These are phyloP conservation scores for Cryptosporidium felis DNA, from an alignment of 169 alveolate species.

Conservation along the genomic window DNA sequence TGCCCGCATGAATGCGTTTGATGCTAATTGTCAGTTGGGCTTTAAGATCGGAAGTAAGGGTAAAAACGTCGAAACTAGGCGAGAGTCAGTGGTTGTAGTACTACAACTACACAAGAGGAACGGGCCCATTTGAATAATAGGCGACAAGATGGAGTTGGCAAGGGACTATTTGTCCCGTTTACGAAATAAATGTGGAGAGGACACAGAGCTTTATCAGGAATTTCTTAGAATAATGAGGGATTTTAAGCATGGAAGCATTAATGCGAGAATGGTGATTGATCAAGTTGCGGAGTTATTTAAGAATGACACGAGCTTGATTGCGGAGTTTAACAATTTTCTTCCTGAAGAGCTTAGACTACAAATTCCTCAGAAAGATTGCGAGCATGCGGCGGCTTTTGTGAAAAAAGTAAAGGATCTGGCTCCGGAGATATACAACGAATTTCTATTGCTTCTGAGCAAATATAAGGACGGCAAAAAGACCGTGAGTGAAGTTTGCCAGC, in stretches of 20 bases:
- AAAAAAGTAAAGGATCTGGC: conserved; percentile 49
- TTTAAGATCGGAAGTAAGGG: conserved; percentile 59
- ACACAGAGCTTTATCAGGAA: conserved; percentile 67
- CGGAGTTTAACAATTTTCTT: conserved; percentile 64
- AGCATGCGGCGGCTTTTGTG: conserved; percentile 67
- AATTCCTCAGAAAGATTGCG: conserved; percentile 68
- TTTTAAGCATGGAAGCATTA: conserved; percentile 61
- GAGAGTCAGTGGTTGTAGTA: conserved; percentile 12
- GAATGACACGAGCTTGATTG: conserved; percentile 33
- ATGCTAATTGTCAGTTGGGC: conserved; percentile 65
- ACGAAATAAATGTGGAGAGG: conserved; percentile 63
- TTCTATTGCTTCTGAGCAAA: conserved; percentile 30
- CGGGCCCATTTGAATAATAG: conserved; percentile 7
- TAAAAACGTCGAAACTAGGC: neutral
- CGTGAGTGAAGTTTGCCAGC: conserved; percentile 37
- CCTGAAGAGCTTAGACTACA: conserved; percentile 67
- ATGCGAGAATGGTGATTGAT: conserved; percentile 57
- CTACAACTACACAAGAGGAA: conserved; percentile 16
- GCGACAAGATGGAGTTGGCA: conserved; percentile 67
- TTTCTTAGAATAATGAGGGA: conserved; percentile 70
- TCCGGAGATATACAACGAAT: conserved; percentile 56
- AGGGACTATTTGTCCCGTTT: conserved; percentile 66
- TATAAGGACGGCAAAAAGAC: conserved; percentile 55
- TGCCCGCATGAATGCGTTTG: conserved; percentile 72
- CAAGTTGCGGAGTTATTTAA: conserved; percentile 63